phyloP scores from a whole-genome alignment of 2,329 filamentous ascomycete genomes.

The Aspergillus floridensis region DNA sequence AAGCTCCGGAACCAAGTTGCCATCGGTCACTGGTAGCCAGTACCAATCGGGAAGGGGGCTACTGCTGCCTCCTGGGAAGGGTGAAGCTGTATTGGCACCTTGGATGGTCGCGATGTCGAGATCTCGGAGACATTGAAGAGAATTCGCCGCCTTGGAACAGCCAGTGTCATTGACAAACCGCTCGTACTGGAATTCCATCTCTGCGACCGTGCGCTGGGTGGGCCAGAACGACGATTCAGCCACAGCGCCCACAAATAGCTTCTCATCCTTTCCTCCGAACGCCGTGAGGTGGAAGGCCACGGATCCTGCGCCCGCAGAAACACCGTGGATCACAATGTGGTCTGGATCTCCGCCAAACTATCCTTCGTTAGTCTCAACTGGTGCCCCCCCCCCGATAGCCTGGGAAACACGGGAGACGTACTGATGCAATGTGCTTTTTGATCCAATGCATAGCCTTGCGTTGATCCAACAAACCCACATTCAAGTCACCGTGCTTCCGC shows the following conservation, averaged over 20 bases:
- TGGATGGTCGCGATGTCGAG: slow-evolving; percentile 44
- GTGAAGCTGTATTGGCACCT: slow-evolving; percentile 37
- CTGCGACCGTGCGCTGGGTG: slow-evolving; percentile 44
- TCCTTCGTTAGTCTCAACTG: not conserved
- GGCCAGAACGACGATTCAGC: slow-evolving; percentile 51
- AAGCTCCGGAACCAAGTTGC: slow-evolving; percentile 50
- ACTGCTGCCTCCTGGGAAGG: slow-evolving; percentile 41
- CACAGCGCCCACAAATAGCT: slow-evolving; percentile 49
- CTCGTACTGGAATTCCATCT: slow-evolving; percentile 51
- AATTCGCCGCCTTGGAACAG: slow-evolving; percentile 38
- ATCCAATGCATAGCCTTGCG: slow-evolving; percentile 61
- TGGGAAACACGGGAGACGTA: not conserved
- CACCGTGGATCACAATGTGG: slow-evolving; percentile 60
- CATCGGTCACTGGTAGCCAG: slow-evolving; percentile 57
- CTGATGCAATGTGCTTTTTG: slow-evolving; percentile 52
- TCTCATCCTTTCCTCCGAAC: slow-evolving; percentile 48
- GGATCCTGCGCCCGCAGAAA: slow-evolving; percentile 61
- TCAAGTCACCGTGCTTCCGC: slow-evolving; percentile 56
- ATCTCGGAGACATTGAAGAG: slow-evolving; percentile 47
- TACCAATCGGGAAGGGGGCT: slow-evolving; percentile 47
- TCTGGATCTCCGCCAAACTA: slow-evolving; percentile 59
- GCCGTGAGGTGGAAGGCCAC: slow-evolving; percentile 55
- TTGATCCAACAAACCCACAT: slow-evolving; percentile 64
- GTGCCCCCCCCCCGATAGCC: too few species aligned
- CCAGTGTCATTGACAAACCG: slow-evolving; percentile 44